phyloP scores from a whole-genome alignment of 805 yeast genomes.

The Blastobotrys attinorum region DNA sequence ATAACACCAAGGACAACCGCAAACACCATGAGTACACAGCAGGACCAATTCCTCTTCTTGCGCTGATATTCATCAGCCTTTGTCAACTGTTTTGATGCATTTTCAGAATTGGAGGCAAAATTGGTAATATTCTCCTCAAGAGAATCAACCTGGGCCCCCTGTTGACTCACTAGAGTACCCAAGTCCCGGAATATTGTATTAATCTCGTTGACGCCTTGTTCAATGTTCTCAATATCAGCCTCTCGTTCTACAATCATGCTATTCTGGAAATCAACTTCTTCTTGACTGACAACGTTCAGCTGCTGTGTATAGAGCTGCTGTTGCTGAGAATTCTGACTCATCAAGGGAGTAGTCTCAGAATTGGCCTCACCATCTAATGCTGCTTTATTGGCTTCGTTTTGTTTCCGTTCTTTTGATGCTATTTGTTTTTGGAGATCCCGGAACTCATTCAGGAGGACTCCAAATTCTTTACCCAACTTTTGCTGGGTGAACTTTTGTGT shows the following conservation, averaged over 20 bases:
- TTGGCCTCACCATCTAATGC: slow-evolving; percentile 1
- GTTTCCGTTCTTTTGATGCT: slow-evolving; percentile 36
- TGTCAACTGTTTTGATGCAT: slow-evolving; percentile 60
- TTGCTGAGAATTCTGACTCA: slow-evolving; percentile 16
- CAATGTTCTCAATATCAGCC: slow-evolving; percentile 61
- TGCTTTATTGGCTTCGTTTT: slow-evolving; percentile 15
- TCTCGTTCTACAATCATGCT: slow-evolving; percentile 58
- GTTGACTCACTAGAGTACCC: slow-evolving; percentile 70
- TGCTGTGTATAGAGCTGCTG: slow-evolving; percentile 23
- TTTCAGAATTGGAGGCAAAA: slow-evolving; percentile 54
- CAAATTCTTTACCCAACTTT: slow-evolving; percentile 50
- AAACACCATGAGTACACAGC: slow-evolving; percentile 53
- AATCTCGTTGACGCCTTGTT: slow-evolving; percentile 74
- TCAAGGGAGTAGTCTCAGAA: slow-evolving; percentile 17
- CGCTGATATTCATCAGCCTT: slow-evolving; percentile 73
- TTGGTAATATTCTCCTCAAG: slow-evolving; percentile 71
- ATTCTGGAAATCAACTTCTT: slow-evolving; percentile 23
- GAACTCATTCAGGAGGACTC: slow-evolving; percentile 41
- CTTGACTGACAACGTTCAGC: slow-evolving; percentile 33
- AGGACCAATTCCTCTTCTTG: slow-evolving; percentile 63
- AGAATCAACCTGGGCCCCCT: slow-evolving; percentile 76
- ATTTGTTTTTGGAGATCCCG: slow-evolving; percentile 38
- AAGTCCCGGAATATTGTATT: slow-evolving; percentile 79
- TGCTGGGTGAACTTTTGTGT: slow-evolving; percentile 36
- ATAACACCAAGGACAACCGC: slow-evolving; percentile 53